Conservation (phyloP, 169 alveolate genomes). For the Besnoitia besnoiti region DNA sequence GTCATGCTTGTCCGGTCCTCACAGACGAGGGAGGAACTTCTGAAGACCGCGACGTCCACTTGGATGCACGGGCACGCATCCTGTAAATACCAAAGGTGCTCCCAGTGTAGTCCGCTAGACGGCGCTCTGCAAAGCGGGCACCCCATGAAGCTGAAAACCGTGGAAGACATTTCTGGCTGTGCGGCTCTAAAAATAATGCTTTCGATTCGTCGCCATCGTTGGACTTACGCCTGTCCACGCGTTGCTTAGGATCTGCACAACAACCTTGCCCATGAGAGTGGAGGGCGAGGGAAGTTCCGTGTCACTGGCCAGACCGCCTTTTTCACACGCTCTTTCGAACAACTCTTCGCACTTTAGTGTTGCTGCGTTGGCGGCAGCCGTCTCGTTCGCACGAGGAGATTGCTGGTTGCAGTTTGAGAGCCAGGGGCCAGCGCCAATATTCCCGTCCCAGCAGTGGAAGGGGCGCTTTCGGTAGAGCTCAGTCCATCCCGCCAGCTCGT, state of each 20-base stretch:
- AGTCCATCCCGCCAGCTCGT: conserved; percentile 15
- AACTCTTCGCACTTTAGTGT: conserved; percentile 2
- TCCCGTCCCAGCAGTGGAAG: neutral
- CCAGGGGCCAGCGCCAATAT: neutral
- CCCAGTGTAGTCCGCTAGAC: too few species aligned
- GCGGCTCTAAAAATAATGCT: too few species aligned
- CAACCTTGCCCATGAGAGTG: neutral
- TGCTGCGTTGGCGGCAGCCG: neutral
- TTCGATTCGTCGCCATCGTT: too few species aligned
- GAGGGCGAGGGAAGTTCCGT: neutral
- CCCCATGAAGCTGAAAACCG: too few species aligned
- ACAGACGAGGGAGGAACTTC: too few species aligned
- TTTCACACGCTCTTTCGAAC: neutral
- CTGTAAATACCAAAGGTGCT: too few species aligned
- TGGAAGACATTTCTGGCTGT: too few species aligned
- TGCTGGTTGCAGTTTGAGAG: neutral
- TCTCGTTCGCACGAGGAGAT: neutral
- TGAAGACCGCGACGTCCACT: too few species aligned
- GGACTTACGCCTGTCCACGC: neutral
- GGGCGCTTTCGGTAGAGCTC: neutral
- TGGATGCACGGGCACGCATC: too few species aligned
- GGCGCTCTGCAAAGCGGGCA: too few species aligned
- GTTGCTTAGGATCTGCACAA: neutral
- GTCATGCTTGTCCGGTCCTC: neutral
- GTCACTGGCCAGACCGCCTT: conserved; percentile 7